Conservation (phyloP, 2,329 filamentous ascomycete species). For the Claviceps arundinis region DNA sequence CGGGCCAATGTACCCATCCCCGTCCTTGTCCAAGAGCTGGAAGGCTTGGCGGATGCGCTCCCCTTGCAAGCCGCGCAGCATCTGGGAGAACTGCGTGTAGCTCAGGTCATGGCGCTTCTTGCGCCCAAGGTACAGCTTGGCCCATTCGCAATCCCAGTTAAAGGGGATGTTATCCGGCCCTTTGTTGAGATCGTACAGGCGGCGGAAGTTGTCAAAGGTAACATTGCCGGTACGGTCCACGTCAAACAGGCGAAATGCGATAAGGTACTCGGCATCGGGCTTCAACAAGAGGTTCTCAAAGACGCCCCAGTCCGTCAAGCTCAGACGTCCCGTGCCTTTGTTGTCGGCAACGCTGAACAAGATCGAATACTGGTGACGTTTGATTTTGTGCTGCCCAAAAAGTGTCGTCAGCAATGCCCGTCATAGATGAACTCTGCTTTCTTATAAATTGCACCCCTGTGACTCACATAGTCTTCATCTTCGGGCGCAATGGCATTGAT, state of each 20-base stretch:
- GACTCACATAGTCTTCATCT: constrained; percentile 79
- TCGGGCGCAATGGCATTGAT: constrained; percentile 78
- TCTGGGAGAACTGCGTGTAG: constrained; percentile 94
- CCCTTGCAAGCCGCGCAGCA: constrained; percentile 90
- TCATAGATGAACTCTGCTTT: neutral
- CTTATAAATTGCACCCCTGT: neutral
- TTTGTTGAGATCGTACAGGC: constrained; percentile 79
- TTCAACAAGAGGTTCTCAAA: constrained; percentile 92
- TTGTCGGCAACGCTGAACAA: constrained; percentile 88
- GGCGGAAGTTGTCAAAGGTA: constrained; percentile 79
- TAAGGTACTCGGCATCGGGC: constrained; percentile 96
- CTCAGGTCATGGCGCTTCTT: constrained; percentile 83
- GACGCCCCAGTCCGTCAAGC: constrained; percentile 73
- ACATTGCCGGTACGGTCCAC: constrained; percentile 70
- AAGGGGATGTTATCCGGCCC: constrained; percentile 77
- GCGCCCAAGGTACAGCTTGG: constrained; percentile 80
- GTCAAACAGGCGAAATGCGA: constrained; percentile 94
- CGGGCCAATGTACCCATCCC: constrained; percentile 88
- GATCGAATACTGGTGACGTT: constrained; percentile 86
- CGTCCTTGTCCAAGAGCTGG: constrained; percentile 77
- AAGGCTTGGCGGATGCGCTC: constrained; percentile 95
- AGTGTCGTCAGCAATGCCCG: too few species aligned
- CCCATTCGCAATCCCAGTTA: constrained; percentile 96
- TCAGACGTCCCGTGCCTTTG: constrained; percentile 57
- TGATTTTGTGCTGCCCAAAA: constrained; percentile 75